These are phyloP conservation scores for Saraca asoca DNA, from an alignment of 331 rosid species.

Conservation along the genomic window DNA sequence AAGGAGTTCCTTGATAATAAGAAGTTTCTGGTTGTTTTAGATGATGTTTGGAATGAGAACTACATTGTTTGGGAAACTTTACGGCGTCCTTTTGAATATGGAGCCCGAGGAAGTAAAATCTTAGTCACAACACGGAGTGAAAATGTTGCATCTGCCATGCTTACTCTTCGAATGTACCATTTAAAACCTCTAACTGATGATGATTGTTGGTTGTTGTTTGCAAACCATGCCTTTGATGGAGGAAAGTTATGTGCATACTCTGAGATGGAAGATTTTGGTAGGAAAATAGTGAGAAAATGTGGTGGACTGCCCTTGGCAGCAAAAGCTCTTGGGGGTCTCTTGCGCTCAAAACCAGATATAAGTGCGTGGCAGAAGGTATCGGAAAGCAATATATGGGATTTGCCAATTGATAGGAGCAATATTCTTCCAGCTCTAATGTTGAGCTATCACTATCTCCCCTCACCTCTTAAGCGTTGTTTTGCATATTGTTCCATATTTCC, in stretches of 20 bases:
- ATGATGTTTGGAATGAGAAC: conserved; percentile 31
- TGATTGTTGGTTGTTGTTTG: conserved; percentile 37
- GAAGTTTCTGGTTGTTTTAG: conserved; percentile 25
- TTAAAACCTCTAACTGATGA: conserved; percentile 28
- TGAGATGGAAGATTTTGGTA: conserved; percentile 13
- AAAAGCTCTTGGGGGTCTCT: conserved; percentile 35
- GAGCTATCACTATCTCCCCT: conserved; percentile 35
- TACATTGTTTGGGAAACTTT: conserved; percentile 24
- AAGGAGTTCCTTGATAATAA: conserved; percentile 20
- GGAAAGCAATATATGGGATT: conserved; percentile 33
- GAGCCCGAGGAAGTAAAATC: conserved; percentile 28
- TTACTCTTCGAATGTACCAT: conserved; percentile 15
- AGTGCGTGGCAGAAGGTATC: conserved; percentile 26
- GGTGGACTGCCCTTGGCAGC: conserved; percentile 31
- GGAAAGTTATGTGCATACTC: background rate
- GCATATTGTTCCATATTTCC: conserved; percentile 36
- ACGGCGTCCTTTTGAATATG: conserved; percentile 25
- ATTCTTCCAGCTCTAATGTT: conserved; percentile 37
- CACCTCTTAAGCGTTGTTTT: conserved; percentile 31
- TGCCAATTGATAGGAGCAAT: conserved; percentile 20
- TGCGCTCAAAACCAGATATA: conserved; percentile 15
- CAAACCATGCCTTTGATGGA: conserved; percentile 31
- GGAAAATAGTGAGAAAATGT: conserved; percentile 27
- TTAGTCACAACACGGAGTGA: conserved; percentile 33
- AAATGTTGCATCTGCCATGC: conserved; percentile 30